Evolutionary conservation across 306 rosid genomes (phyloP).

Genomic region (Quercus variabilis): DNA sequence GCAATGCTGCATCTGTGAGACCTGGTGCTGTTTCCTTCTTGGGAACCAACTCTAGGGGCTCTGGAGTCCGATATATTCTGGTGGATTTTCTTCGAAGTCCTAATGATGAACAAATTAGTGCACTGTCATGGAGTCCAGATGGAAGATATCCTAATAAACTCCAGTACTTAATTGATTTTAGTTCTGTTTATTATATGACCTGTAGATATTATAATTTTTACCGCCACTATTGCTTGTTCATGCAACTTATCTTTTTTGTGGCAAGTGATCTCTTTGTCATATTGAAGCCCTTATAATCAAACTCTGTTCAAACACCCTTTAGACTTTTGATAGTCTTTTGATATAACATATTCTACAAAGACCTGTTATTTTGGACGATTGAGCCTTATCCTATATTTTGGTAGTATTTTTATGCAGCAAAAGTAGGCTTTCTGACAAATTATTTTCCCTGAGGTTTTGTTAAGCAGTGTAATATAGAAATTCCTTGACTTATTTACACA

Average conservation of each 20-base stretch:
- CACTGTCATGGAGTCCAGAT: conserved; percentile 93
- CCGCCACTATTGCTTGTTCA: conserved; percentile 1
- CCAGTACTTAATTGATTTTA: neutral
- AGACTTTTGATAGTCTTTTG: neutral
- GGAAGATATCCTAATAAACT: conserved; percentile 84
- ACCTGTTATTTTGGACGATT: neutral
- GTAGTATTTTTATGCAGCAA: neutral
- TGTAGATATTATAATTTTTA: neutral
- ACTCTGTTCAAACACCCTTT: neutral
- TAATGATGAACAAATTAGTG: conserved; percentile 69
- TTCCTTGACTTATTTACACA: conserved; percentile 66
- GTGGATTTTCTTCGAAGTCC: conserved; percentile 78
- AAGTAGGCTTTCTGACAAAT: conserved; percentile 2
- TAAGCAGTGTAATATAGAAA: neutral
- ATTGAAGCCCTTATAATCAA: neutral
- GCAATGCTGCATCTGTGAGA: conserved; percentile 79
- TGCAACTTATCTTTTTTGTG: neutral
- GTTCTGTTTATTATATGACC: conserved; percentile 18
- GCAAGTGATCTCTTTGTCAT: neutral
- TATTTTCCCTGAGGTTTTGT: neutral
- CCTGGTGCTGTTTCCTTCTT: conserved; percentile 66
- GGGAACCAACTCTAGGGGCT: conserved; percentile 80
- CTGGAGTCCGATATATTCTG: conserved; percentile 72
- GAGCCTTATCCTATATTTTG: neutral
- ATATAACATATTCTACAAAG: neutral